Percentiles rank a stretch among this genome's conserved stretches.
These are phyloP conservation scores for Tetrapisispora taiwanensis DNA, from an alignment of 805 yeast species.

Conservation along the genomic window DNA sequence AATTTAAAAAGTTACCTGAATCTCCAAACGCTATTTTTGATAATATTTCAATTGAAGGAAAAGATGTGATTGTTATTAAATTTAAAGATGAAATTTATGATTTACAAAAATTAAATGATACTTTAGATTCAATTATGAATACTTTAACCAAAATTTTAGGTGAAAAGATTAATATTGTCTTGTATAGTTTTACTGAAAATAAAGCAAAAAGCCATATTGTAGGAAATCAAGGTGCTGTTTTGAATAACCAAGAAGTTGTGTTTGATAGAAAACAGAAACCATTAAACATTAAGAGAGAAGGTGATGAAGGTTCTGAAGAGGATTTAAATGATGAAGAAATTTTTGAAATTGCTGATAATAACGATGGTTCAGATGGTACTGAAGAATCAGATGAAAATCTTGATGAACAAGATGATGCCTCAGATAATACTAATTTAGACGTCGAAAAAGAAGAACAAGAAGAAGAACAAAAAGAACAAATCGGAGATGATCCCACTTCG, in stretches of 20 bases:
- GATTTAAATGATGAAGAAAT: neutral
- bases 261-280: neutral
- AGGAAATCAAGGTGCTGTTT: constrained; percentile 4
- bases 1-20: constrained; percentile 8
- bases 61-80: constrained; percentile 16
- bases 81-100: constrained; percentile 18
- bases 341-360: too few species aligned
- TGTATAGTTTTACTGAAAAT: neutral
- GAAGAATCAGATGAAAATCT: neutral
- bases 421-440: too few species aligned
- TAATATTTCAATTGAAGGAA: constrained; percentile 12
- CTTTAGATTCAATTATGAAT: constrained; percentile 16
- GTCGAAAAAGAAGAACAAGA: neutral
- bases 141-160: constrained; percentile 17
- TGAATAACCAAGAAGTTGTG: constrained; percentile 2
- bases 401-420: neutral
- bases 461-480: neutral
- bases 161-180: neutral
- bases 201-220: neutral
- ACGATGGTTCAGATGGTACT: constrained; percentile 7
- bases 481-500: too few species aligned
- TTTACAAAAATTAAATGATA: constrained; percentile 17
- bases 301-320: constrained; percentile 11
- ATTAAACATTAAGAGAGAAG: constrained; percentile 4
- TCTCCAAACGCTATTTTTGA: constrained; percentile 16